Percentiles rank a stretch among this genome's conserved stretches.
Conservation (phyloP, 345 rosid genomes). For the Gynandropsis gynandra region DNA sequence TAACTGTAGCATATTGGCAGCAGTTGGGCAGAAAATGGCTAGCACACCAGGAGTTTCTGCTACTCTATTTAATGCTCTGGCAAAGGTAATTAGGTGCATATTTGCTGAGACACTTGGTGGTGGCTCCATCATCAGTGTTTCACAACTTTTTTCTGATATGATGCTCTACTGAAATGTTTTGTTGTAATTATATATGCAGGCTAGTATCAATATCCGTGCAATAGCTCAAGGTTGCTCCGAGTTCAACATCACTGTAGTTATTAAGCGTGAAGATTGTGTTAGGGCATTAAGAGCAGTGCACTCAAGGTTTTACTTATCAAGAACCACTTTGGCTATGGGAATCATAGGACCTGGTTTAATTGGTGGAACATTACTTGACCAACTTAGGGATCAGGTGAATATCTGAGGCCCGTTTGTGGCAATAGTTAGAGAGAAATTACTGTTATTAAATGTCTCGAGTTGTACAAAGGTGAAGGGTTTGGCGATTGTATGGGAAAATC, state of each 20-base stretch:
- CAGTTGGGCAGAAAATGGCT: conserved; percentile 99
- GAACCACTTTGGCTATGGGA: conserved; percentile 87
- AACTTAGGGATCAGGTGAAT: conserved; percentile 81
- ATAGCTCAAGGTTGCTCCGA: conserved; percentile 99
- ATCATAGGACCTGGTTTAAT: conserved; percentile 94
- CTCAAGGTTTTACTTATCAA: conserved; percentile 85
- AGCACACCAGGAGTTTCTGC: conserved; percentile 97
- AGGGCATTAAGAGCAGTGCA: conserved; percentile 93
- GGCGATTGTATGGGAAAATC: too few species aligned
- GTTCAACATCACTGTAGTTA: conserved; percentile 78
- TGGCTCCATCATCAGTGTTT: not conserved
- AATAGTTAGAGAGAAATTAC: not conserved
- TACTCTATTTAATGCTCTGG: conserved; percentile 78
- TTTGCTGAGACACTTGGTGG: not conserved
- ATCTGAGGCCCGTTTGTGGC: conserved; percentile 2
- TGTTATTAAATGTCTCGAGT: not conserved
- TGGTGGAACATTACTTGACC: conserved; percentile 86
- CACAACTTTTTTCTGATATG: conserved; percentile 2
- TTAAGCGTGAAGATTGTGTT: conserved; percentile 85
- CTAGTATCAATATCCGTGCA: conserved; percentile 84
- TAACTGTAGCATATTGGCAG: conserved; percentile 89
- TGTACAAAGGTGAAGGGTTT: not conserved
- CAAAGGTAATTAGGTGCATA: conserved; percentile 52
- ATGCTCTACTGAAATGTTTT: conserved; percentile 14
- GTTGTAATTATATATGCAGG: conserved; percentile 41